phyloP scores from a whole-genome alignment of 176 grass and related monocot genomes.

The Rhynchospora tenuis region DNA sequence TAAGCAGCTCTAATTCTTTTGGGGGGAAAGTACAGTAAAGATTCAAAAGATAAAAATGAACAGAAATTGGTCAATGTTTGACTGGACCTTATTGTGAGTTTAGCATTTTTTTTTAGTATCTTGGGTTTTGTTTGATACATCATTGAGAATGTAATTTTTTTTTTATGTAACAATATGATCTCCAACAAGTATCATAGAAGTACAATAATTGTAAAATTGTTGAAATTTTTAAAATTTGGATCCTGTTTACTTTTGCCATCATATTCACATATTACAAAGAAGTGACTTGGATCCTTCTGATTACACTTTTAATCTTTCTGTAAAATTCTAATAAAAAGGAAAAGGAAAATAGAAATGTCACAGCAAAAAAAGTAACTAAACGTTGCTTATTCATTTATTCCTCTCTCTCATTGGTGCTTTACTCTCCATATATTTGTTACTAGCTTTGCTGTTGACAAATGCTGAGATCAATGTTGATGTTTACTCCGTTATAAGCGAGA shows the following conservation, averaged over 20 bases:
- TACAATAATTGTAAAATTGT: not conserved
- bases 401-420: not conserved
- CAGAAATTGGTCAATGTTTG: not conserved
- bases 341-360: not conserved
- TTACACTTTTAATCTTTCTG: constrained; percentile 3
- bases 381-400: not conserved
- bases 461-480: constrained; percentile 63
- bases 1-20: not conserved
- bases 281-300: constrained; percentile 30
- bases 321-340: not conserved
- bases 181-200: not conserved
- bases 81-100: not conserved
- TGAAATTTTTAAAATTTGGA: not conserved
- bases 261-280: constrained; percentile 11
- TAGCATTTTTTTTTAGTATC: not conserved
- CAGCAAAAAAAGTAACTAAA: not conserved
- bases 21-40: not conserved
- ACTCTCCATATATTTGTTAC: not conserved
- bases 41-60: not conserved
- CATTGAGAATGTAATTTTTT: not conserved
- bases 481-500: constrained; percentile 78
- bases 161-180: not conserved
- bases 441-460: constrained; percentile 32
- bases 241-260: not conserved
- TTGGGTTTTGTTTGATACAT: not conserved